Percentiles rank a stretch among this genome's conserved stretches.
Conservation (phyloP, 768 basidiomycete genomes). For the Lactarius pseudohatsudake region DNA sequence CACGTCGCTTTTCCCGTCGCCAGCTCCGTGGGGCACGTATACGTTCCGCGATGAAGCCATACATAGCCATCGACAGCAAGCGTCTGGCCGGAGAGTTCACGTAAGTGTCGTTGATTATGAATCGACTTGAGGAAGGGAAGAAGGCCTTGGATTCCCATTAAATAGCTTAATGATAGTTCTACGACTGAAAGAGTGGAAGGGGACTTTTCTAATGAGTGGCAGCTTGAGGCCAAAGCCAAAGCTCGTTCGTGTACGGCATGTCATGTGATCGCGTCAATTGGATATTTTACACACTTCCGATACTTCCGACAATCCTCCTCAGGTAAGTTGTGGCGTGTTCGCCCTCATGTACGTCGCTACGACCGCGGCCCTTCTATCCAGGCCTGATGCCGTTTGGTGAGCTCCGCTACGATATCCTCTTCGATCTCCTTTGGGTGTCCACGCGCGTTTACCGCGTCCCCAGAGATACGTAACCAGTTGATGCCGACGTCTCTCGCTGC, state of each 20-base stretch:
- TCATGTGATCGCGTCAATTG: conserved; percentile 2
- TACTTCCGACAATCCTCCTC: not conserved
- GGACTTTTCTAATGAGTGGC: not conserved
- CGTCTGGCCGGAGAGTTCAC: conserved; percentile 79
- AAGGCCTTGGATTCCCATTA: conserved; percentile 91
- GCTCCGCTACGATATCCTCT: conserved; percentile 79
- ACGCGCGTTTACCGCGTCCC: conserved; percentile 34
- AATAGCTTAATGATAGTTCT: conserved; percentile 1
- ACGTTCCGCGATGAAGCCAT: conserved; percentile 88
- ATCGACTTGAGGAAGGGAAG: conserved; percentile 90
- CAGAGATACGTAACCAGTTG: conserved; percentile 64
- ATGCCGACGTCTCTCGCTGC: conserved; percentile 44
- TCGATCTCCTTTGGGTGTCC: conserved; percentile 76
- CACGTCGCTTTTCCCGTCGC: conserved; percentile 81
- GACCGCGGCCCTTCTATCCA: conserved; percentile 54
- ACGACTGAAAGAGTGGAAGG: not conserved
- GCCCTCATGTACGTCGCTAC: not conserved
- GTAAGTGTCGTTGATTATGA: conserved; percentile 72
- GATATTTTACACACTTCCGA: conserved; percentile 3
- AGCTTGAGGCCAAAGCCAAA: not conserved
- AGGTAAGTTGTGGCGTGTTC: not conserved
- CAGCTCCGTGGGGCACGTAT: conserved; percentile 86
- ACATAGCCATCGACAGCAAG: conserved; percentile 95
- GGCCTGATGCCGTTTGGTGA: conserved; percentile 67
- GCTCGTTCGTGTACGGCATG: not conserved